Base-by-base conservation (phyloP, 2,329 filamentous ascomycete genomes). In the Scedosporium aurantiacum region DNA sequence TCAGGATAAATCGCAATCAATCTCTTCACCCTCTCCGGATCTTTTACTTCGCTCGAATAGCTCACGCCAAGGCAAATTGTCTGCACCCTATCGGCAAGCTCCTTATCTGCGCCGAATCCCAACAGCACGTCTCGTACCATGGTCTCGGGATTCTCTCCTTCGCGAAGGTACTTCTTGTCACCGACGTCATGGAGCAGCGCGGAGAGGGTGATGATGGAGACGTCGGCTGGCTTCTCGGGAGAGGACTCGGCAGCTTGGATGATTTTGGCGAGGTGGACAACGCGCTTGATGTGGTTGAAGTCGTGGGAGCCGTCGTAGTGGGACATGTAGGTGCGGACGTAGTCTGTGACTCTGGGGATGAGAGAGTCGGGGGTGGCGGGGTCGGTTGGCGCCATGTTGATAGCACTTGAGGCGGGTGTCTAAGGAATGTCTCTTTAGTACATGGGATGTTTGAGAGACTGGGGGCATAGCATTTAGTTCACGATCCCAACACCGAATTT, bases 161-260 rank as follows among this genome's bases (percentile, higher is more conserved):
- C 76, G 61, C 76, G 69, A 16, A 86, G 72, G 72, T 96, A 96
- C 75, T 96, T 96, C 72, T 82, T 85, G 75, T 96, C 92, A 63
- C 89, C 90, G 18, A 96, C 86, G 68, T 96, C 92, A 75, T 96
- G 92, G n/a, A 93, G 81, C 4, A 92, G 79, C 1, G 89, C 89
- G 1, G 84, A 78, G 27, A 95, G 84, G 28, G 83, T 83, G 65
- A 94, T 78, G 27, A 85, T 72, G 10, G 78, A 75, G 3, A 74
- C 75, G 70, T 89, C 79, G 32, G 75, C 69, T 45, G 66, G 62
- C 4, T 50, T 54, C 12, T 67, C 61, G 45, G 69, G 64, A 5
- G 71, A 67, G 4, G 57, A 23, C 60, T 85, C 81, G 47, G 73
- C 71, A 57, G 77, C 69, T 62, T 89, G 79, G 64, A 91, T 87